phyloP scores from a whole-genome alignment of 352 stramenopile species.

The Poterioochromonas sp. region DNA sequence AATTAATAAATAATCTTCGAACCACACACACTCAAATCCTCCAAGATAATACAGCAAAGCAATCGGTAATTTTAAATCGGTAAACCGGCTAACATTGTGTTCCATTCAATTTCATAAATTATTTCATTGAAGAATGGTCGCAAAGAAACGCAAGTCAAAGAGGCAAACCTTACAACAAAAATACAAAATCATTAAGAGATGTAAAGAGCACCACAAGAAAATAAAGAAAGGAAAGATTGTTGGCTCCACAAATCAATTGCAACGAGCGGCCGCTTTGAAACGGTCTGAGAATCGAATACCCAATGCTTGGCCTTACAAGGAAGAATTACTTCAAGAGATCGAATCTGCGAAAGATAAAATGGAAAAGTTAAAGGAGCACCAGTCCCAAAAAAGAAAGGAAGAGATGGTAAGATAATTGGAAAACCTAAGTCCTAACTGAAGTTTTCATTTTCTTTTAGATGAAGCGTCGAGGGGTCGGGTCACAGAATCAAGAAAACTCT shows the following conservation, averaged over 20 bases:
- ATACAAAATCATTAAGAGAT: slow-evolving; percentile 82
- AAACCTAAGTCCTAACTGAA: not conserved
- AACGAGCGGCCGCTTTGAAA: not conserved
- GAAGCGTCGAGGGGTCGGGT: not conserved
- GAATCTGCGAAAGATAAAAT: slow-evolving; percentile 34
- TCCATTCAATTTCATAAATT: no score
- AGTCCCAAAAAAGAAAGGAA: slow-evolving; percentile 47
- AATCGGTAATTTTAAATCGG: no score
- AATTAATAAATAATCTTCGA: no score
- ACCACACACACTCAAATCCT: no score
- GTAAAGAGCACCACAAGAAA: slow-evolving; percentile 38
- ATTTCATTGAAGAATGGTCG: slow-evolving; percentile 92
- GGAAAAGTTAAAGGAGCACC: slow-evolving; percentile 49
- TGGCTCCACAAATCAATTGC: not conserved
- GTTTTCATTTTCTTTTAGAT: not conserved
- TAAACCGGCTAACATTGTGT: no score
- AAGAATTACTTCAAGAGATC: slow-evolving; percentile 43
- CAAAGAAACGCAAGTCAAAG: slow-evolving; percentile 98
- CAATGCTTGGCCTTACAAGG: slow-evolving; percentile 47
- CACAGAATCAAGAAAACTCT: slow-evolving; percentile 15
- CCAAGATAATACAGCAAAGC: no score
- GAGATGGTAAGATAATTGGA: slow-evolving; percentile 8
- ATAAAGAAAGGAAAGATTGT: slow-evolving; percentile 25
- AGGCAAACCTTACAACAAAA: slow-evolving; percentile 94
- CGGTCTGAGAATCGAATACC: slow-evolving; percentile 38